Conservation (phyloP, 2,329 filamentous ascomycete species). For the Talaromyces sp. region DNA sequence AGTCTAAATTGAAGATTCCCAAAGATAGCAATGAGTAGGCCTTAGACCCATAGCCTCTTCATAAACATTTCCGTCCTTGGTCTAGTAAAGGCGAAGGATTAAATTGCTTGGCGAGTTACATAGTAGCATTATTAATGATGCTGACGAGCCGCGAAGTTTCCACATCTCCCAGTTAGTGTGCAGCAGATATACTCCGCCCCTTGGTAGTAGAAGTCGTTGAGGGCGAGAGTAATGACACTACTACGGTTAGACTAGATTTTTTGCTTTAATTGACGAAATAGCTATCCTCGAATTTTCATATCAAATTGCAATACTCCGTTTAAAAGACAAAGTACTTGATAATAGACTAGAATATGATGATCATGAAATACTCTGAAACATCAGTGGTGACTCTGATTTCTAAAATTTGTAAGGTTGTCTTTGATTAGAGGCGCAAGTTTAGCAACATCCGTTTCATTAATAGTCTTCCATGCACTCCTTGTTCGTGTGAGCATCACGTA, state of each 20-base stretch:
- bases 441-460: neutral
- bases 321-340: neutral
- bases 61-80: neutral
- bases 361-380: neutral
- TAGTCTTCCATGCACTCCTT: neutral
- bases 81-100: neutral
- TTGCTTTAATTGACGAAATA: neutral
- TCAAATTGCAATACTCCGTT: neutral
- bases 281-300: neutral
- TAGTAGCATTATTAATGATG: neutral
- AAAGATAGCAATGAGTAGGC: neutral
- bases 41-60: neutral
- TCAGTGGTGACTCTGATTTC: neutral
- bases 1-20: neutral
- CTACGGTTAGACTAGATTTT: neutral
- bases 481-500: neutral
- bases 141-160: neutral
- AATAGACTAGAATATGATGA: neutral
- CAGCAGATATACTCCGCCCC: neutral
- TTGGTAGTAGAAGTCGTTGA: neutral
- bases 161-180: neutral
- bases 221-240: neutral
- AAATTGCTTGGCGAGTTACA: neutral
- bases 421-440: neutral
- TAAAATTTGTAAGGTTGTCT: neutral